Conservation (phyloP, 2,329 filamentous ascomycete genomes). For the Phyllosticta capitalensis region DNA sequence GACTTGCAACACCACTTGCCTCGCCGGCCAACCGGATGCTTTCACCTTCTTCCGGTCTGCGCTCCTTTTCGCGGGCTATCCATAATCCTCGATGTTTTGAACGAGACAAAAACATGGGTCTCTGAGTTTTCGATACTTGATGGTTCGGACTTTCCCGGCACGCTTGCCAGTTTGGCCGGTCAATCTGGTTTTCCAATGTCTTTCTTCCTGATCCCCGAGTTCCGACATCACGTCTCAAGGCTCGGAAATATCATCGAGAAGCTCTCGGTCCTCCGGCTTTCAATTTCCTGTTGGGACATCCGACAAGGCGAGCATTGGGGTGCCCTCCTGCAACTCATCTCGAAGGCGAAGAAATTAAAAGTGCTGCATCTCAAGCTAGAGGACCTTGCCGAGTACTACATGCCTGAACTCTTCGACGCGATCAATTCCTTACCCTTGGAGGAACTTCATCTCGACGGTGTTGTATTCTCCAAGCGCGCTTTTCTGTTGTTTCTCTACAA, state of each 20-base stretch:
- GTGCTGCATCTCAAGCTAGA: neutral
- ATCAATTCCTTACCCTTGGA: neutral
- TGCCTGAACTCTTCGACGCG: too few species aligned
- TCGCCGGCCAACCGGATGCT: neutral
- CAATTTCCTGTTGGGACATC: neutral
- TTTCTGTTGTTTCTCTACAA: neutral
- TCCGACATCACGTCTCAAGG: neutral
- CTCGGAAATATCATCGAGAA: neutral
- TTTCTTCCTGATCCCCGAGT: neutral
- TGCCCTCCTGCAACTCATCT: neutral
- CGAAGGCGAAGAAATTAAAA: neutral
- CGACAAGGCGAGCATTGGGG: neutral
- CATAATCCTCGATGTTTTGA: neutral
- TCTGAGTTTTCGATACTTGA: neutral
- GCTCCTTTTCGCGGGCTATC: neutral
- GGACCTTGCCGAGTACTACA: neutral
- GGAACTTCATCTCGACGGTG: neutral
- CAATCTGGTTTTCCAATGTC: neutral
- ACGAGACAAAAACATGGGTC: neutral
- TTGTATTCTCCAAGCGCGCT: neutral
- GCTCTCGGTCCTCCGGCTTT: neutral
- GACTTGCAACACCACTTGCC: neutral
- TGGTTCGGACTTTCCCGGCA: neutral
- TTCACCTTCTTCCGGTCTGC: neutral
- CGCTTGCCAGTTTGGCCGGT: neutral